Evolutionary conservation across 2,329 filamentous ascomycete species (phyloP), one percentile per base, ranked within the genome.

Genomic region (Talaromyces verruculosus): DNA sequence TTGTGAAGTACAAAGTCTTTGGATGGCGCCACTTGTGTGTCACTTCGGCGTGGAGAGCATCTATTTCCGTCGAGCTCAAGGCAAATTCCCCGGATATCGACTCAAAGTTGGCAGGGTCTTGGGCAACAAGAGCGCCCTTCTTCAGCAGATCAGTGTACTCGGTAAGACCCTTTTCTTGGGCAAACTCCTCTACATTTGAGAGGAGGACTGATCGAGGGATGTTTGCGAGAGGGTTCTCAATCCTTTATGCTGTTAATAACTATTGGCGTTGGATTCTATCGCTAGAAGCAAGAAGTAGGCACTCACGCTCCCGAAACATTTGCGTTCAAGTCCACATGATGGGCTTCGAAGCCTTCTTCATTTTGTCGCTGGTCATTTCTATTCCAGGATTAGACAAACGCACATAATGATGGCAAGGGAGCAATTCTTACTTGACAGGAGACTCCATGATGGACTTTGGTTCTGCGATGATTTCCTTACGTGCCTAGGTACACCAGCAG

Each of bases 21-120:
- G 84, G 82, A 67, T 85, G 83, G 13, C 77, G 77, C 83, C 84
- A 85, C 67, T 81, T 81, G 69, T 84, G 80, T 22, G 76, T 71
- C 35, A 79, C 73, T 69, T 85, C 83, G 25, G 75, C 39, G 85
- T 77, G 6, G 76, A 76, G 72, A 30, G 75, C 69, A 66, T 85
- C 83, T 0, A 72, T 68, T 2, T 80, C 76, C 1, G 77, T 78
- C 25, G 85, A 53, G 0, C 75, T 80, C 6, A 51, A 28, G 25
- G 47, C 47, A 1, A 17, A 17, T 51, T 51, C 47, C 5, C 47
- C 47, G 25, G 47, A 51, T 17, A 51, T 78, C 74, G 15, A 85
- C 73, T 10, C 70, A 71, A 63, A 84, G 1, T 77, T 76, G 1
- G 75, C 72, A 4, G 84, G 83, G 61, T 84, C 79, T 61, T 81